These are phyloP conservation scores for Rhodomyrtus tomentosa DNA, from an alignment of 345 rosid genomes.

Conservation along the genomic window DNA sequence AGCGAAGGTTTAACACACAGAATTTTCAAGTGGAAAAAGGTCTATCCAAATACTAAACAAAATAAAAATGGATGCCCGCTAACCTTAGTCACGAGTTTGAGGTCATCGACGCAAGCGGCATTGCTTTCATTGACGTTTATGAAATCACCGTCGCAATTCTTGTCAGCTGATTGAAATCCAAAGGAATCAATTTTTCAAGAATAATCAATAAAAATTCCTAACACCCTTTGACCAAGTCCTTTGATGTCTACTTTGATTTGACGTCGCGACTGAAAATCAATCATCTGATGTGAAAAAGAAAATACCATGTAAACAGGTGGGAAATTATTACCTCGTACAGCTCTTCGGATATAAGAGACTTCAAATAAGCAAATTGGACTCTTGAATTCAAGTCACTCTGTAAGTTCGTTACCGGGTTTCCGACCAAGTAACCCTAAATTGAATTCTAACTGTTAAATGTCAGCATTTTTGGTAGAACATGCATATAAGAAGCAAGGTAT, in stretches of 20 bases:
- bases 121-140: constrained; percentile 2
- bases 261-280: not conserved
- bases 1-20: not conserved
- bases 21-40: no score
- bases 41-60: no score
- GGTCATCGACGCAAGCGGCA: constrained; percentile 4
- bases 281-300: not conserved
- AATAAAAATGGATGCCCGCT: not conserved
- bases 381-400: constrained; percentile 12
- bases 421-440: constrained; percentile 19
- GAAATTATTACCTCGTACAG: constrained; percentile 4
- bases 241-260: not conserved
- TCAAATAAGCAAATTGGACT: constrained; percentile 4
- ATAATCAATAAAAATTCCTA: not conserved
- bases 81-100: constrained; percentile 1
- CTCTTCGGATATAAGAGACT: constrained; percentile 16
- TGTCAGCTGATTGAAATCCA: not conserved
- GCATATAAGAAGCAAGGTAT: not conserved
- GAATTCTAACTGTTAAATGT: not conserved
- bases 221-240: not conserved
- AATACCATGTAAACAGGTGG: not conserved
- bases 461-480: not conserved
- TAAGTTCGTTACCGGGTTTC: constrained; percentile 14
- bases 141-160: constrained; percentile 11
- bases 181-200: not conserved